These are phyloP conservation scores for Yamadazyma phyllophila DNA, from an alignment of 805 yeast species.

Conservation along the genomic window DNA sequence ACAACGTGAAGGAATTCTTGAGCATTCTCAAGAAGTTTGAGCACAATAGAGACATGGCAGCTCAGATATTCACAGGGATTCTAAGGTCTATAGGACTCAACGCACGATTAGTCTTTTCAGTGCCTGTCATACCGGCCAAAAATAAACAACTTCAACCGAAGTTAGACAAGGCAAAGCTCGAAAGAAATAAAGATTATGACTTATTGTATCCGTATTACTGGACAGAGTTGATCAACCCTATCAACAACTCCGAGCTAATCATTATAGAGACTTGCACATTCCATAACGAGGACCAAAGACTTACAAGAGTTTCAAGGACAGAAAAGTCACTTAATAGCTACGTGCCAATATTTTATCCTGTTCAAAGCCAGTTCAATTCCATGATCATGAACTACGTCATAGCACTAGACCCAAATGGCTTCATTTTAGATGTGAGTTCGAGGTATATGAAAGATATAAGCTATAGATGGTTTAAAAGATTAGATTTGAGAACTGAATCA, in stretches of 20 bases:
- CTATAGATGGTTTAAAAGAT: conserved; percentile 26
- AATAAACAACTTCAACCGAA: conserved; percentile 23
- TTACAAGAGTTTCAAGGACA: conserved; percentile 21
- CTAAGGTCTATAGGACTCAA: conserved; percentile 29
- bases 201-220: conserved; percentile 35
- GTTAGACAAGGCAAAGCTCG: conserved; percentile 18
- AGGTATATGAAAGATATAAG: conserved; percentile 31
- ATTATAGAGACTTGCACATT: conserved; percentile 29
- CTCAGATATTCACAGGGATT: conserved; percentile 30
- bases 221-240: conserved; percentile 35
- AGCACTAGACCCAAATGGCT: conserved; percentile 16
- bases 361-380: conserved; percentile 20
- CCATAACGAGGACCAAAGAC: conserved; percentile 25
- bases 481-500: conserved; percentile 27
- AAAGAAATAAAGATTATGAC: conserved; percentile 28
- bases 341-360: conserved; percentile 21
- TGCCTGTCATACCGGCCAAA: conserved; percentile 23
- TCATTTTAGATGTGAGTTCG: conserved; percentile 27
- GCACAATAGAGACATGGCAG: conserved; percentile 34
- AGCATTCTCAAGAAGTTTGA: conserved; percentile 20
- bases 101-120: conserved; percentile 29
- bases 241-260: conserved; percentile 21
- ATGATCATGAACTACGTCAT: conserved; percentile 34
- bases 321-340: conserved; percentile 4
- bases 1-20: conserved; percentile 9